Base-by-base conservation (phyloP, 139 green algal species). In the Gonium pectorale region DNA sequence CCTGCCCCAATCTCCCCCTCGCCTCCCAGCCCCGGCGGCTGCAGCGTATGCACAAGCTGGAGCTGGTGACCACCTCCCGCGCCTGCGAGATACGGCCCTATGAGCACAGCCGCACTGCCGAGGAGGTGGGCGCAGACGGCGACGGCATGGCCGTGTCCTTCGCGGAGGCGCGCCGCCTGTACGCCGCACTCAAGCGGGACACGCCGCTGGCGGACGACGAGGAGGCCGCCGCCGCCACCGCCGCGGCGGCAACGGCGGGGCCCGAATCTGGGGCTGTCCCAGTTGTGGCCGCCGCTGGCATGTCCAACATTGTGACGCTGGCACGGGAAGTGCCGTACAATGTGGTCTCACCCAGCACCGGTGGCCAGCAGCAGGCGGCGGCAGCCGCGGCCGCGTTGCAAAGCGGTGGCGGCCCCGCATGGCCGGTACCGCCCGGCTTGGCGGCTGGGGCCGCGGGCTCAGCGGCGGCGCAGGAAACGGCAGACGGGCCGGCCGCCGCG, bases 141-240 rank as follows among this genome's bases (percentile, higher is more conserved):
- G 95, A 98, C 79, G 94, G 91, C 60, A 97, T 96, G 93, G 92
- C 88, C 0, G 83, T 81, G 6, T 86, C 86, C 21, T 8, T 91
- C 0, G 2, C 15, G 1, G 80, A 86, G 1, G 84, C 67, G 31
- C 19, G 60, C 13, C 37, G 46, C 41, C 27, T 84, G 38, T 92
- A 89, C 74, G 35, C 63, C 21, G 26, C 62, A 29, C 26, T 70
- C 19, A 51, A 54, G 22, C 67, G 67, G 17, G 67, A 74, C 41
- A 40, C n/a, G 67, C 67, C 7, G 67, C 49, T 13, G 49, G 49
- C 17, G 13, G 49, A 17, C 40, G 24, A 46, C 40, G 31, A 6
- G 31, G 79, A 29, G 15, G 52, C 1, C 9, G 31, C 0, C 33
- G 44, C 0, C 29, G 40, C 41, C 60, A 43, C 37, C 43, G 46